Evolutionary conservation across 441 rosid species (phyloP).

Genomic region (Gossypium lobatum): DNA sequence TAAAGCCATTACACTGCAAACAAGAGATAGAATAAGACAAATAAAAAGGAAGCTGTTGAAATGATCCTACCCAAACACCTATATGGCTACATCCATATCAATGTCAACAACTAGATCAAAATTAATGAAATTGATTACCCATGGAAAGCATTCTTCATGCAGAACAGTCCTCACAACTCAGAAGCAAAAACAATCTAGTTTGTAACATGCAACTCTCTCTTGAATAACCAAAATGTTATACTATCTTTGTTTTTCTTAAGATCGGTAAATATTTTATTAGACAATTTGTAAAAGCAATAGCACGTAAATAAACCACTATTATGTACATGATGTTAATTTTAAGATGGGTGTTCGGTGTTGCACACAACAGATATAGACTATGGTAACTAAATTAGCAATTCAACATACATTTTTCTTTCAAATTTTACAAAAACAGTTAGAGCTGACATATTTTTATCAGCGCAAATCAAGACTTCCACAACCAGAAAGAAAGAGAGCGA

Average conservation of each 20-base stretch:
- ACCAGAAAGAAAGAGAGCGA: slow-evolving; percentile 10
- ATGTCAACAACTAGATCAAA: neutral
- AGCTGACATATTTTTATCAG: neutral
- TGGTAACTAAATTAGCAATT: neutral
- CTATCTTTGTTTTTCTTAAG: neutral
- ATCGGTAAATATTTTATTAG: neutral
- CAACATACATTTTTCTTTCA: slow-evolving; percentile 3
- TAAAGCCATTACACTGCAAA: slow-evolving; percentile 73
- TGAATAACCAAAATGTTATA: slow-evolving; percentile 5
- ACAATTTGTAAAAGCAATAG: neutral
- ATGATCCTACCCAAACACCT: neutral
- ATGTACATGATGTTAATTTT: neutral
- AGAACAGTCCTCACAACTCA: neutral
- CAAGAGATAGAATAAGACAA: slow-evolving; percentile 27
- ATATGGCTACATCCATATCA: slow-evolving; percentile 5
- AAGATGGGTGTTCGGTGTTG: neutral
- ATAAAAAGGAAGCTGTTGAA: neutral
- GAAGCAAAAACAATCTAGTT: neutral
- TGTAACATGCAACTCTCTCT: neutral
- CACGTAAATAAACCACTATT: neutral
- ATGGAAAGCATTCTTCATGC: neutral
- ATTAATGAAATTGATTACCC: slow-evolving; percentile 1
- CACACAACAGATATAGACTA: neutral
- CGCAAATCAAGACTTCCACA: neutral
- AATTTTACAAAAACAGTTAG: neutral